Conservation (phyloP, 2,329 filamentous ascomycete species). For the Calonectria pseudoreteaudii region DNA sequence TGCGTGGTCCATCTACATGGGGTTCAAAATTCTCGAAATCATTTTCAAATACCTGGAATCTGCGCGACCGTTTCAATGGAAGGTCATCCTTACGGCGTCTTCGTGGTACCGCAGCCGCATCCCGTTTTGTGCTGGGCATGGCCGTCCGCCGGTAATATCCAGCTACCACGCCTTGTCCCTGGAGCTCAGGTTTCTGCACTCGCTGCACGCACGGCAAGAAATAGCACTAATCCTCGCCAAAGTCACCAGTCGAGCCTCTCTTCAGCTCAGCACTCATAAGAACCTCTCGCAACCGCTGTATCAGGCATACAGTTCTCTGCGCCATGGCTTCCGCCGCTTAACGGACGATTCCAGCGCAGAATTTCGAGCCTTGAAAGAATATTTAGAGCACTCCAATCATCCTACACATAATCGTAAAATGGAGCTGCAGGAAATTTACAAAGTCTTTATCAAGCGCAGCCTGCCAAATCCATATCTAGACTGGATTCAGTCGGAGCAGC, state of each 20-base stretch:
- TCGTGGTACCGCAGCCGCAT: slow-evolving; percentile 4
- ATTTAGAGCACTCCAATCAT: background rate
- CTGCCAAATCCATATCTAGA: background rate
- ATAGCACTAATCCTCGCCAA: background rate
- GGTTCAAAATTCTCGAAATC: background rate
- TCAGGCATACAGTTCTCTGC: background rate
- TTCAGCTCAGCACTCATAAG: background rate
- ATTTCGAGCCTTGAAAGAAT: background rate
- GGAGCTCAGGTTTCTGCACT: background rate
- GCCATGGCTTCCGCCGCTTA: background rate
- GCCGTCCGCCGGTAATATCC: background rate
- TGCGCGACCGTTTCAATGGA: background rate
- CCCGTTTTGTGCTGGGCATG: background rate
- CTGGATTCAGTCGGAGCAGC: background rate
- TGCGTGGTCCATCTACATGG: slow-evolving; percentile 4
- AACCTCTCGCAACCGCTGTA: background rate
- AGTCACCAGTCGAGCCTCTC: background rate
- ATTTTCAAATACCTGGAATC: background rate
- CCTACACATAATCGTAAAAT: background rate
- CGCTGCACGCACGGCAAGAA: background rate
- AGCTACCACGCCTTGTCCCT: background rate
- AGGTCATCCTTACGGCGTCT: background rate
- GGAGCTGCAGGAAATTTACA: slow-evolving; percentile 2
- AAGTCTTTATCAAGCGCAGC: background rate
- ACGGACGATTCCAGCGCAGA: background rate